phyloP scores from a whole-genome alignment of 495 filamentous ascomycete genomes.

The Aspergillus ellipticus region DNA sequence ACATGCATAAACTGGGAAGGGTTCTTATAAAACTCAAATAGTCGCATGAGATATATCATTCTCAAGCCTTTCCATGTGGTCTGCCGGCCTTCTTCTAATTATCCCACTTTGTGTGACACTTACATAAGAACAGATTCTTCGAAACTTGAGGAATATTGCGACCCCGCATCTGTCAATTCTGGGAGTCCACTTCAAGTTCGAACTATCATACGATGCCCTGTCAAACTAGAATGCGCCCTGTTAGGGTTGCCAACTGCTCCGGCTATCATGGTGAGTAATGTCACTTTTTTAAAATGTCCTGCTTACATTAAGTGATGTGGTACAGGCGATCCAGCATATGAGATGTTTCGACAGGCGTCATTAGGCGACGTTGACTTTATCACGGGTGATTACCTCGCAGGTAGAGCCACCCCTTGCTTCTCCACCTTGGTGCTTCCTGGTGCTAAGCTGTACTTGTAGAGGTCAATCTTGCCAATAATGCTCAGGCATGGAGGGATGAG shows the following conservation, averaged over 20 bases:
- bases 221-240: conserved; percentile 26
- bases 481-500: conserved; percentile 30
- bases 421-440: background rate
- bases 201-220: too few relatives aligned
- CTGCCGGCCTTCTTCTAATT: too few relatives aligned
- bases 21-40: too few relatives aligned
- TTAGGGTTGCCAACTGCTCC: conserved; percentile 48
- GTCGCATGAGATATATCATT: too few relatives aligned
- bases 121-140: too few relatives aligned
- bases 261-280: conserved; percentile 35
- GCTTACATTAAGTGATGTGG: background rate
- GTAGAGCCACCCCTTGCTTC: conserved; percentile 11
- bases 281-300: background rate
- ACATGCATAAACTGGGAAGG: too few relatives aligned
- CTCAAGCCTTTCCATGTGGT: too few relatives aligned
- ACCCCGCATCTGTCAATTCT: too few relatives aligned
- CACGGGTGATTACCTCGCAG: conserved; percentile 54
- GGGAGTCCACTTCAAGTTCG: too few relatives aligned
- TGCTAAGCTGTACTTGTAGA: conserved; percentile 22
- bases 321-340: conserved; percentile 39
- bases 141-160: too few relatives aligned
- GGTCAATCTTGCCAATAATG: conserved; percentile 47
- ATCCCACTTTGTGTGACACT: too few relatives aligned
- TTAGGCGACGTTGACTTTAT: conserved; percentile 51
- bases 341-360: conserved; percentile 43